Evolutionary conservation across 2,329 filamentous ascomycete genomes (phyloP).

Genomic region (Ceratocystis alfenasii): DNA sequence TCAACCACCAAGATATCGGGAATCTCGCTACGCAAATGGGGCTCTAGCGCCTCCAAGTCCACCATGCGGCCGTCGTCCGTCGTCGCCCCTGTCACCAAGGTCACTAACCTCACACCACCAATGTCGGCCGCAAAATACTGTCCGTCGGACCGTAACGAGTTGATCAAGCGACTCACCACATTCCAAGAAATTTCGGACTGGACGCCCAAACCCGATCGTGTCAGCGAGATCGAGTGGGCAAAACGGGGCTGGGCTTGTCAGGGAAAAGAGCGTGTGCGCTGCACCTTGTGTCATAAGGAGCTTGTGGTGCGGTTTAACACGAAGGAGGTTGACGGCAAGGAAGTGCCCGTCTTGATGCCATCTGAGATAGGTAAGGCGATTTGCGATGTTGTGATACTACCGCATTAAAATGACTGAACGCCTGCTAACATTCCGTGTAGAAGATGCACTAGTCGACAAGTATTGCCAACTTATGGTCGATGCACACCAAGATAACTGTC

Average conservation of each 20-base stretch:
- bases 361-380: conserved; percentile 43
- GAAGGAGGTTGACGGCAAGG: conserved; percentile 44
- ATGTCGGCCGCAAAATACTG: conserved; percentile 56
- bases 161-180: conserved; percentile 68
- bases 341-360: conserved; percentile 41
- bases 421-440: conserved; percentile 28
- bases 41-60: conserved; percentile 23
- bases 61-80: background rate
- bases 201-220: conserved; percentile 77
- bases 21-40: conserved; percentile 34
- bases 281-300: conserved; percentile 72
- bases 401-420: too few species aligned
- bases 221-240: conserved; percentile 89
- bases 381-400: background rate
- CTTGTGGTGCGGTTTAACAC: conserved; percentile 67
- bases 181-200: conserved; percentile 87
- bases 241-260: conserved; percentile 85
- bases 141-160: conserved; percentile 71
- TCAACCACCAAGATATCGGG: conserved; percentile 30
- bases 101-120: conserved; percentile 25
- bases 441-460: conserved; percentile 59
- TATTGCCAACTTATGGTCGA: conserved; percentile 62
- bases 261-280: conserved; percentile 71
- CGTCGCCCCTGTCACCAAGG: conserved; percentile 9
- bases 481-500: conserved; percentile 67